Evolutionary conservation across 139 green algal species (phyloP).

Genomic region (Picochlorum sp.): DNA sequence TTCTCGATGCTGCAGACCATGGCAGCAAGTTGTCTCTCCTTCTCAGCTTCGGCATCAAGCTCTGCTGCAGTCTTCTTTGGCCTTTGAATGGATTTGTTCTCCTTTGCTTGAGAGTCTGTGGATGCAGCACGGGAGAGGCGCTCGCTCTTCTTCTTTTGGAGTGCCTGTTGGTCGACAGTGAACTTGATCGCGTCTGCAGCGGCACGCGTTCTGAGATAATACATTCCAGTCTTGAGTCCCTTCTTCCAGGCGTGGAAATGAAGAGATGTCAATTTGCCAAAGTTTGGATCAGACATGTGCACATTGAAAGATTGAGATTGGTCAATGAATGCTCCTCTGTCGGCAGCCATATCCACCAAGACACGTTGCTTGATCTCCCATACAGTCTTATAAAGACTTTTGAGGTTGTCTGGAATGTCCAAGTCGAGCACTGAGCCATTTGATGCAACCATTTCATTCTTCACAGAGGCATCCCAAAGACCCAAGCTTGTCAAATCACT

Average conservation of each 20-base stretch:
- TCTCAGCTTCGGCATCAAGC: slow-evolving; percentile 30
- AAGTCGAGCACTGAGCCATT: slow-evolving; percentile 66
- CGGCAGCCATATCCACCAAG: slow-evolving; percentile 98
- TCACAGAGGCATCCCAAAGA: slow-evolving; percentile 82
- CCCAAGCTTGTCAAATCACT: slow-evolving; percentile 81
- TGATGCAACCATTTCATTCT: slow-evolving; percentile 90
- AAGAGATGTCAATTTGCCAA: slow-evolving; percentile 97
- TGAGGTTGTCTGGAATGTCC: slow-evolving; percentile 83
- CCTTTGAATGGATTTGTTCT: slow-evolving; percentile 66
- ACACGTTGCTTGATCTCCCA: slow-evolving; percentile 98
- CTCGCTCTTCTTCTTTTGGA: slow-evolving; percentile 30
- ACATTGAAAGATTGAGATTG: slow-evolving; percentile 98
- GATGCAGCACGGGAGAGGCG: slow-evolving; percentile 7
- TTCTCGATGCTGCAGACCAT: slow-evolving; percentile 93
- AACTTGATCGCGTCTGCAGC: slow-evolving; percentile 99
- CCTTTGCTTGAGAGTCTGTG: slow-evolving; percentile 27
- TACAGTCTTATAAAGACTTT: slow-evolving; percentile 97
- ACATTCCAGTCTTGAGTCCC: slow-evolving; percentile 86
- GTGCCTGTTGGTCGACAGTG: slow-evolving; percentile 83
- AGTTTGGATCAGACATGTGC: slow-evolving; percentile 98
- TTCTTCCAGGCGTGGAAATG: slow-evolving; percentile 98
- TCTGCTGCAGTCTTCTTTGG: slow-evolving; percentile 27
- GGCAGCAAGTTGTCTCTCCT: slow-evolving; percentile 64
- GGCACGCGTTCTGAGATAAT: slow-evolving; percentile 90
- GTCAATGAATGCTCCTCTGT: slow-evolving; percentile 96